Base-by-base conservation (phyloP, 2,329 filamentous ascomycete genomes). In the Fusarium sp. region DNA sequence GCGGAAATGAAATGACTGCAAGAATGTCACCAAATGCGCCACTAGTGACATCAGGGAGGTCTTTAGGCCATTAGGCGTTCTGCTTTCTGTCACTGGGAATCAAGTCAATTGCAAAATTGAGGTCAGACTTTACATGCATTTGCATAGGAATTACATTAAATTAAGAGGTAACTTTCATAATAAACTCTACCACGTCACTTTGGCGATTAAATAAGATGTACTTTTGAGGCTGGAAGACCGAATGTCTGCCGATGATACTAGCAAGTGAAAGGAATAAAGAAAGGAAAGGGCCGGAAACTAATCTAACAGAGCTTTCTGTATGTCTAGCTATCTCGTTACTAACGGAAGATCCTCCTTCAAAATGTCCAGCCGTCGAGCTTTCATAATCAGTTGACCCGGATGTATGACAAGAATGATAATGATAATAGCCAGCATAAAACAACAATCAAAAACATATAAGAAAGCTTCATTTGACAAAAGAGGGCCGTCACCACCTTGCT, bases 161-260 rank as follows among this genome's bases (percentile, higher is more conserved):
- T 10, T 18, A 10, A 18, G 9, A 18, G 16, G 9, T 11, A 10
- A 18, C 5, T 38, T 18, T 10, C 16, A 38, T 9, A 10, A 34
- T 6, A 9, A 3, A 18, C 5, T 34, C 1, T 5, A 2, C 3
- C 1, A 18, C 5, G 6, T 5, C 12, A 34, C 18, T 18, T 18
- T 18, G 2, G 11, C 16, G 5, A 4, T 6, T 38, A n/a, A n/a
- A n/a, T n/a, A n/a, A n/a, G n/a, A n/a, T n/a, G 10, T 4, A 38
- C 10, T 4, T 38, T 9, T n/a, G 4, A 38, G 9, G 18, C 34
- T n/a, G 34, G 2, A 11, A n/a, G 3, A n/a, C 0, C 4, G 9
- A 0, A 38, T 38, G 11, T 11, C 2, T 10, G 3, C 4, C 9
- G 8, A 18, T 9, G 8, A 34, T 34, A 5, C 9, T 1, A 34